These are phyloP conservation scores for Fusarium aywerte DNA, from an alignment of 2,329 filamentous ascomycete genomes.

Conservation along the genomic window DNA sequence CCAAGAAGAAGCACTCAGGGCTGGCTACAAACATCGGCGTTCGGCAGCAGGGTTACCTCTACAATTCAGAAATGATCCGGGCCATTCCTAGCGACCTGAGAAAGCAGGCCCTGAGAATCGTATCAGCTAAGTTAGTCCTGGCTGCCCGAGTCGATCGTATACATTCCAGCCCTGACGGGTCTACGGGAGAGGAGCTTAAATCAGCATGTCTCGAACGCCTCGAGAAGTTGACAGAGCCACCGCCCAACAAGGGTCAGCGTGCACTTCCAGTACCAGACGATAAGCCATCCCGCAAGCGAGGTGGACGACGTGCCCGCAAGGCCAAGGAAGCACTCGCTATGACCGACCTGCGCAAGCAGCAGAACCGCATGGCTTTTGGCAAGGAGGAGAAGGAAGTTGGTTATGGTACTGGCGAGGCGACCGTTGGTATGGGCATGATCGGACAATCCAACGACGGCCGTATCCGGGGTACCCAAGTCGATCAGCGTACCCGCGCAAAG, in stretches of 20 bases:
- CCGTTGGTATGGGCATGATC: slow-evolving; percentile 94
- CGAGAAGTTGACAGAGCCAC: slow-evolving; percentile 91
- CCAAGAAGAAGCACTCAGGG: slow-evolving; percentile 85
- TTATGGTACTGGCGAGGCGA: slow-evolving; percentile 86
- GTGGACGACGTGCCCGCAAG: slow-evolving; percentile 87
- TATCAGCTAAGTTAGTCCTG: slow-evolving; percentile 92
- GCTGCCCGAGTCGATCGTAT: slow-evolving; percentile 90
- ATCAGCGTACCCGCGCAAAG: slow-evolving; percentile 92
- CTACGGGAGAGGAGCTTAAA: slow-evolving; percentile 83
- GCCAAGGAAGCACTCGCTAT: slow-evolving; percentile 97
- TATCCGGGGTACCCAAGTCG: slow-evolving; percentile 87
- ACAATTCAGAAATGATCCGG: slow-evolving; percentile 88
- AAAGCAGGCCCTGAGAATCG: slow-evolving; percentile 93
- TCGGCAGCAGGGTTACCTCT: slow-evolving; percentile 92
- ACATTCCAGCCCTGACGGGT: slow-evolving; percentile 83
- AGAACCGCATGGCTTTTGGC: slow-evolving; percentile 95
- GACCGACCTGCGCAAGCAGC: slow-evolving; percentile 95
- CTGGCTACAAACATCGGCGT: slow-evolving; percentile 93
- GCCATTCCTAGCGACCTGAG: slow-evolving; percentile 87
- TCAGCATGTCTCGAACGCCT: slow-evolving; percentile 85
- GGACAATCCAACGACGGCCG: slow-evolving; percentile 88
- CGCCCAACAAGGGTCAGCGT: slow-evolving; percentile 86
- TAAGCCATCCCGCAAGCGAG: slow-evolving; percentile 92
- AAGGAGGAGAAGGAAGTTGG: slow-evolving; percentile 95
- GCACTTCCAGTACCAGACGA: slow-evolving; percentile 94